Conservation (phyloP, 2,329 filamentous ascomycete genomes). For the Rhinocladiella mackenziei region DNA sequence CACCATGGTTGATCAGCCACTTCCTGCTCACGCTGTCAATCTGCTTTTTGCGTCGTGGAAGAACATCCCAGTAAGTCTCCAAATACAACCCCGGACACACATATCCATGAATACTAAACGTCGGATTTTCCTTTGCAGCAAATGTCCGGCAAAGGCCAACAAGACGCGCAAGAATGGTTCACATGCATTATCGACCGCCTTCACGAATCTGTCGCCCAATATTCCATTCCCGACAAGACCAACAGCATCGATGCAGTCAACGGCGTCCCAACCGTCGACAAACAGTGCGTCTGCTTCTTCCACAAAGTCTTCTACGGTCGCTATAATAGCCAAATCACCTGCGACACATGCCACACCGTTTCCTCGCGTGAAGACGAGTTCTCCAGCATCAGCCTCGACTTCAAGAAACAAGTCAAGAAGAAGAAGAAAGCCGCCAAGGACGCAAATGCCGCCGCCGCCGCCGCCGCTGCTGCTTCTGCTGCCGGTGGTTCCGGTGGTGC, state of each 20-base stretch:
- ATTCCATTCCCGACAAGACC: constrained; percentile 34
- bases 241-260: constrained; percentile 40
- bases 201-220: constrained; percentile 65
- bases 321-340: constrained; percentile 84
- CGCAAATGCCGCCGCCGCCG: constrained; percentile 12
- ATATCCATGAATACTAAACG: neutral
- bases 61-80: constrained; percentile 61
- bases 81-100: constrained; percentile 5
- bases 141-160: constrained; percentile 85
- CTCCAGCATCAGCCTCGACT: constrained; percentile 80
- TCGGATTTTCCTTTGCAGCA: constrained; percentile 45
- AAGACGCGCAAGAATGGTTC: constrained; percentile 96
- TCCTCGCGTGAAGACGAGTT: constrained; percentile 84
- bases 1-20: constrained; percentile 62
- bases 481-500: neutral
- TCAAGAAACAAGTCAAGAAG: constrained; percentile 66
- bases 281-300: constrained; percentile 77
- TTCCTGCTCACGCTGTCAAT: constrained; percentile 84
- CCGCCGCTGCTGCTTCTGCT: constrained; percentile 5
- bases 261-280: constrained; percentile 13
- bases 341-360: constrained; percentile 76
- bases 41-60: constrained; percentile 90
- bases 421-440: constrained; percentile 26
- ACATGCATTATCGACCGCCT: constrained; percentile 91
- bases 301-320: constrained; percentile 94